A percentile compares a stretch with the other conserved stretches of the same genome.
phyloP scores from a whole-genome alignment of 139 green algal genomes.

The Chara braunii region DNA sequence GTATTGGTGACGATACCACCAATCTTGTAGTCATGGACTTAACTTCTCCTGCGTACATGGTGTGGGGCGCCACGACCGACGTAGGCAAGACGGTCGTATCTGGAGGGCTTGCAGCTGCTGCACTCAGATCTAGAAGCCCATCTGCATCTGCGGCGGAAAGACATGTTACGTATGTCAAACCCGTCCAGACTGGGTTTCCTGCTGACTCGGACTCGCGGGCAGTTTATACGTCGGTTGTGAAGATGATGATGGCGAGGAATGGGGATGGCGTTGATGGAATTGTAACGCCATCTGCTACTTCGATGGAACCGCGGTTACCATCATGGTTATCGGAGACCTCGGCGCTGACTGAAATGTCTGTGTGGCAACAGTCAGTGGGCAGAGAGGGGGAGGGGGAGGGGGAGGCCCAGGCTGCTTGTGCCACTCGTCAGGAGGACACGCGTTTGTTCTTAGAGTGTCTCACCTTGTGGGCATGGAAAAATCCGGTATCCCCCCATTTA shows the following conservation, averaged over 20 bases:
- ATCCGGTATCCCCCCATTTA: conserved; percentile 70
- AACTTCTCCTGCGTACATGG: conserved; percentile 33
- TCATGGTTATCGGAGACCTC: not conserved
- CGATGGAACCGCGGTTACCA: not conserved
- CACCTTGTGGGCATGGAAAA: conserved; percentile 59
- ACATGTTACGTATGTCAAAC: conserved; percentile 80
- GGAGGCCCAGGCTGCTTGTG: not conserved
- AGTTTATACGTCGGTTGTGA: conserved; percentile 41
- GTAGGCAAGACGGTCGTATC: conserved; percentile 91
- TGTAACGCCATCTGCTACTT: not conserved
- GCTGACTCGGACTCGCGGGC: conserved; percentile 64
- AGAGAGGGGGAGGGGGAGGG: not conserved
- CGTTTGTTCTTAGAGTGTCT: not conserved
- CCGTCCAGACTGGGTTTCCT: conserved; percentile 91
- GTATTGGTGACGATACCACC: not conserved
- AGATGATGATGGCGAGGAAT: conserved; percentile 26
- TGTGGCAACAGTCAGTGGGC: not conserved
- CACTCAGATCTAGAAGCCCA: not conserved
- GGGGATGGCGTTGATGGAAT: not conserved
- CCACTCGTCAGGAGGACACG: not conserved
- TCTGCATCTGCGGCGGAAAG: conserved; percentile 8
- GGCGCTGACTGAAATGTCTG: not conserved
- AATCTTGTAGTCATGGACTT: not conserved
- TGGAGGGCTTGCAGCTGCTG: conserved; percentile 58
- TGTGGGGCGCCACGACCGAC: conserved; percentile 91